Evolutionary conservation across 768 basidiomycete species (phyloP), one percentile per base, ranked within the genome.

Genomic region (Xanthoconium purpureum): DNA sequence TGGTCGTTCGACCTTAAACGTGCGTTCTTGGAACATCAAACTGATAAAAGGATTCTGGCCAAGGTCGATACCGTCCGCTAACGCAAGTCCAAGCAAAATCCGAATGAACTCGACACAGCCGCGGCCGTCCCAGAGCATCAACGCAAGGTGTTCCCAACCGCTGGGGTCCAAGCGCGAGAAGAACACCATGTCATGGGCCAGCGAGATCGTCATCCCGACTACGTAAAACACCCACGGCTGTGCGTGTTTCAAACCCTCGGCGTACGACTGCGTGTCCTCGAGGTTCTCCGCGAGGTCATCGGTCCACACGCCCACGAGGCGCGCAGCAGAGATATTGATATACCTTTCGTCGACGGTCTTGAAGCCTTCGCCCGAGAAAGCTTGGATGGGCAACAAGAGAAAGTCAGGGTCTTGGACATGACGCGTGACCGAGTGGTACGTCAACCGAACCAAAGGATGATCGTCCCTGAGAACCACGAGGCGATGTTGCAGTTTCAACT

Each of bases 381-480:
- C 62, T 7, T 48, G n/a, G 3, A 54, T 51, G 13, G 57, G 62
- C 54, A 63, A 54, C 36, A 63, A 20, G 18, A 63, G 11, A 47
- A 63, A 56, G 33, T 50, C 52, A 12, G 60, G 62, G 2, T 55
- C 57, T 6, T 43, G 35, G 15, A 58, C 38, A 7, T 47, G 29
- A 12, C 30, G 29, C 6, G 35, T 24, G 35, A 50, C 46, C 5
- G 54, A 10, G 14, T 45, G 52, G 10, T 48, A 54, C 12, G 50
- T 17, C 14, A 54, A 29, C 40, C 46, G 54, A 9, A 14, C 20
- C 40, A 39, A 8, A 32, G 28, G 13, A 14, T 28, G 33, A 2
- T 14, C 18, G 15, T 44, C 43, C 20, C 29, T 8, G 5, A 24
- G 24, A 28, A 35, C 51, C 33, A n/a, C 42, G 18, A 52, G 29